These are phyloP conservation scores for Dichotomocladium elegans DNA, from an alignment of 371 early-diverging fungal genomes.

Conservation along the genomic window DNA sequence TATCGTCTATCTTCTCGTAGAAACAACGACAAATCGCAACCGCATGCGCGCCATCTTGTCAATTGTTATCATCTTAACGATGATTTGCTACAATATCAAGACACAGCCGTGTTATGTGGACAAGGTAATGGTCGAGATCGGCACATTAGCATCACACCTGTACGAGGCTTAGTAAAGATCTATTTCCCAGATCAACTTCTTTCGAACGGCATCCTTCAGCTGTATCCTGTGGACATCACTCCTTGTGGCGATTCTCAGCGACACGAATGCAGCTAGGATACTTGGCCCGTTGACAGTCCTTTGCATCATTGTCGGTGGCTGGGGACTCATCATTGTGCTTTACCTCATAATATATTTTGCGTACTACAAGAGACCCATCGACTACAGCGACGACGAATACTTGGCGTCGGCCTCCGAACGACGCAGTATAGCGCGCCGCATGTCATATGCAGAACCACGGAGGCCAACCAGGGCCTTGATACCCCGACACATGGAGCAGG, in stretches of 20 bases:
- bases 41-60: conserved; percentile 55
- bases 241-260: conserved; percentile 49
- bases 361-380: conserved; percentile 24
- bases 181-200: conserved; percentile 46
- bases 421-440: background rate
- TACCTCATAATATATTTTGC: conserved; percentile 42
- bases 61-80: conserved; percentile 50
- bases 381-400: conserved; percentile 1
- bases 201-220: conserved; percentile 55
- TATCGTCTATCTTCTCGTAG: conserved; percentile 52
- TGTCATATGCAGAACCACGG: too few species aligned
- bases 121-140: conserved; percentile 22
- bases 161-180: background rate
- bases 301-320: conserved; percentile 52
- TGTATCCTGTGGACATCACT: conserved; percentile 57
- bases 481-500: too few species aligned
- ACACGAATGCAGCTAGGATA: conserved; percentile 38
- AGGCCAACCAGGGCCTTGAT: too few species aligned
- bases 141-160: too few species aligned
- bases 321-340: conserved; percentile 47
- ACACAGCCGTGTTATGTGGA: conserved; percentile 58
- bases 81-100: conserved; percentile 62
- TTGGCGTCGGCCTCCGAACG: background rate
- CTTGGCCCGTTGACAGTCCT: conserved; percentile 46
- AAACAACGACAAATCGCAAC: conserved; percentile 49